Base-by-base conservation (phyloP, 2,329 filamentous ascomycete genomes). In the Macrophomina tecta region DNA sequence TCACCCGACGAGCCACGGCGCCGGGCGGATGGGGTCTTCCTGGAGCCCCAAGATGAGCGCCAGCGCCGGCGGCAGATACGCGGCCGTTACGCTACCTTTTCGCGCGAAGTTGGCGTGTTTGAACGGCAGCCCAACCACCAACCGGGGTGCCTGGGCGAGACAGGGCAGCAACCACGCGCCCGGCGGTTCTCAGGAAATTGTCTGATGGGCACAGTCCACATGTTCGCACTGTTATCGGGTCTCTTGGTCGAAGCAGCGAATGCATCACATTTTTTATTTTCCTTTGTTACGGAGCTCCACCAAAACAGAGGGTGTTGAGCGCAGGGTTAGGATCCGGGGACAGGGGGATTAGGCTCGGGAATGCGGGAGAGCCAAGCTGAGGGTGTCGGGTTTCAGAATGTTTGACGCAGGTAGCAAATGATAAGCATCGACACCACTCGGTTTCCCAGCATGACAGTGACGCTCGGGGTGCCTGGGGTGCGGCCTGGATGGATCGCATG, bases 101-200 rank as follows among this genome's bases (percentile, higher is more conserved):
- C 2, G 11, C 42, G 56, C 40, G 23, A 14, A 16, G 55, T 11
- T 11, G 53, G 53, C 55, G 56, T 38, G 5, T 8, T 16, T 23
- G 30, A 61, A 38, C 58, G 58, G 58, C 42, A 34, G 58, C 58
- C 58, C 58, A 61, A 61, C 58, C 40, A 45, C 30, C 58, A 36
- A 61, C 58, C 58, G 36, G 58, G 58, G 38, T 61, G 23, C 58
- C 58, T 16, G 58, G 58, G 32, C 58, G 58, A 34, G 42, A 38
- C 58, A 61, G 58, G 58, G 58, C 58, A 61, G 58, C 58, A 61
- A 61, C 58, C 32, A 12, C 23, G 58, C 56, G 58, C 58, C 49
- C 42, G 58, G 32, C 58, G 2, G 8, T 49, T 34, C 7, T 28
- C 42, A 28, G 42, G 45, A 61, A 36, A 48, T 61, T 61, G 45